Conservation (phyloP, 192 early-diverging fungal species). For the Podila epicladia region DNA sequence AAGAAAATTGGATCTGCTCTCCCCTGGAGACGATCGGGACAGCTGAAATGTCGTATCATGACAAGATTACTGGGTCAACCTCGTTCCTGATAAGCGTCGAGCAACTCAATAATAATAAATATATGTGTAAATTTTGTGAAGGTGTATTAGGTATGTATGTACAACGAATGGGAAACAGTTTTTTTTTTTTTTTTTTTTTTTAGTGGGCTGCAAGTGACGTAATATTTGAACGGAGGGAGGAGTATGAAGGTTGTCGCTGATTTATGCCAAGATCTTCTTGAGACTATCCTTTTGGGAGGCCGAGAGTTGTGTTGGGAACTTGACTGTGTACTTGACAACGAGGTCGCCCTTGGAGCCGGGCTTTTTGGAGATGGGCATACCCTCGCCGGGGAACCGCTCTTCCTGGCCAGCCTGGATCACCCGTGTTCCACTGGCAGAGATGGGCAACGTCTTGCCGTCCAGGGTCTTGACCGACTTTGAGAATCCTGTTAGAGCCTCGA, state of each 20-base stretch:
- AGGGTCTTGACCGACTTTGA: slow-evolving; percentile 76
- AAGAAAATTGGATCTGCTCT: too few species aligned
- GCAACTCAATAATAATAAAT: too few species aligned
- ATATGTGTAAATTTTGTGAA: too few species aligned
- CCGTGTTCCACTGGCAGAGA: slow-evolving; percentile 64
- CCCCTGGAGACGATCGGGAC: too few species aligned
- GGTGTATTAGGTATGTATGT: too few species aligned
- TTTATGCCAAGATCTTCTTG: slow-evolving; percentile 53
- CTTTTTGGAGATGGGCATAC: slow-evolving; percentile 94
- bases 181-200: too few species aligned
- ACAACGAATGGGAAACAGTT: too few species aligned
- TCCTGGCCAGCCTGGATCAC: slow-evolving; percentile 80
- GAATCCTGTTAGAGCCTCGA: slow-evolving; percentile 87
- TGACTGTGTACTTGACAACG: slow-evolving; percentile 80
- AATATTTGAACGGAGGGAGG: neutral
- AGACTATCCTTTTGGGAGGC: slow-evolving; percentile 77
- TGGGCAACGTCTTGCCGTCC: slow-evolving; percentile 74
- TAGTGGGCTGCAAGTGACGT: too few species aligned
- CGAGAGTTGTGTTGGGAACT: slow-evolving; percentile 79
- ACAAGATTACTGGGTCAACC: too few species aligned
- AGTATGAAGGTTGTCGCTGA: neutral
- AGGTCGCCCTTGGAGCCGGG: slow-evolving; percentile 88
- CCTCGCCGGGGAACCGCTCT: slow-evolving; percentile 79
- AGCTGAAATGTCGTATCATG: too few species aligned
- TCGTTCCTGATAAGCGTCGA: too few species aligned